phyloP scores from a whole-genome alignment of 2,329 filamentous ascomycete genomes.

The Calonectria crousiana region DNA sequence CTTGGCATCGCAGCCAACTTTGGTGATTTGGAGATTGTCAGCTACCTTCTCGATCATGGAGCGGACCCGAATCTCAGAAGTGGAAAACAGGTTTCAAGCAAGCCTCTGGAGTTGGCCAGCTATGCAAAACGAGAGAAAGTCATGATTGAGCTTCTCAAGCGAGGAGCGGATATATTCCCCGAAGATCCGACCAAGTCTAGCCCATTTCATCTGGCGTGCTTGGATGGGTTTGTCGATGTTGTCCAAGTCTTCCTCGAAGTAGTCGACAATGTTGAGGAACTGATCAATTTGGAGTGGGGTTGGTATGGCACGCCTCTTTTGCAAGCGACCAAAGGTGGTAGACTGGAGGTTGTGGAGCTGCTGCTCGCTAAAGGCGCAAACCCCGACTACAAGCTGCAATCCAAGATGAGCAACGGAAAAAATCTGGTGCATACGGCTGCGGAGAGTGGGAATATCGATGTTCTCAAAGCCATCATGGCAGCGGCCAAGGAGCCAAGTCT shows the following conservation, averaged over 20 bases:
- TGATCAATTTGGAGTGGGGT: constrained; percentile 36
- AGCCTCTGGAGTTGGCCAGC: constrained; percentile 27
- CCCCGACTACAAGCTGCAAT: constrained; percentile 26
- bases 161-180: constrained; percentile 27
- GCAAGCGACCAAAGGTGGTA: constrained; percentile 25
- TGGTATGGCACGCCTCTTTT: constrained; percentile 28
- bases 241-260: constrained; percentile 28
- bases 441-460: constrained; percentile 28
- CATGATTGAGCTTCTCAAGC: constrained; percentile 31
- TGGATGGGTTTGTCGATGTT: constrained; percentile 19
- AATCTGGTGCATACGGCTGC: constrained; percentile 31
- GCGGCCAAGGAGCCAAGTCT: constrained; percentile 12
- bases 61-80: constrained; percentile 34
- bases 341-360: constrained; percentile 21
- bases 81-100: constrained; percentile 20
- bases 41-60: constrained; percentile 33
- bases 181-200: constrained; percentile 19
- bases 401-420: constrained; percentile 26
- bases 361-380: constrained; percentile 28
- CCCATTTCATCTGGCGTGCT: constrained; percentile 29
- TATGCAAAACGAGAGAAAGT: background rate
- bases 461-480: constrained; percentile 24
- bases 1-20: constrained; percentile 26
- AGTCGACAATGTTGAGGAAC: constrained; percentile 17
- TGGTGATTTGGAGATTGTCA: constrained; percentile 29